Evolutionary conservation across 495 filamentous ascomycete species (phyloP), one percentile per base, ranked within the genome.

Genomic region (Amorphotheca resinae): DNA sequence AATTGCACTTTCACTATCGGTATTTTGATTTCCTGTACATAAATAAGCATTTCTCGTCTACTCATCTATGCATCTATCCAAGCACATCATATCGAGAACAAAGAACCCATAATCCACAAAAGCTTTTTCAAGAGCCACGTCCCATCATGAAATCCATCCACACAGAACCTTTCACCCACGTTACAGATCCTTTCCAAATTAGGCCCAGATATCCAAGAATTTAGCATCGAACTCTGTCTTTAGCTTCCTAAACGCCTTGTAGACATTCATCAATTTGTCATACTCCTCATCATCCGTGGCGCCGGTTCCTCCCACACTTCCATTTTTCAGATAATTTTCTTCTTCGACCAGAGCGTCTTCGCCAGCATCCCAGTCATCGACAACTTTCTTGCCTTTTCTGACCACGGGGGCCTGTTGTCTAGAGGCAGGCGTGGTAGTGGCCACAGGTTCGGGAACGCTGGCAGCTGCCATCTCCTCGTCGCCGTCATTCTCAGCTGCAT

Each of bases 151-250:
- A n/a, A n/a, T n/a, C n/a, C n/a, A n/a, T n/a, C n/a, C n/a, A n/a
- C n/a, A n/a, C n/a, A n/a, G n/a, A n/a, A n/a, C n/a, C n/a, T n/a
- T n/a, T n/a, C n/a, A n/a, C n/a, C n/a, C n/a, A n/a, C n/a, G n/a
- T n/a, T n/a, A n/a, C n/a, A n/a, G n/a, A n/a, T n/a, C n/a, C n/a
- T n/a, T n/a, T n/a, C n/a, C n/a, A n/a, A n/a, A n/a, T n/a, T 55
- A 69, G 40, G 66, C 65, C 56, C 57, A 76, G 28, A 78, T 82
- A 33, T 65, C 69, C 45, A 45, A 68, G 60, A 85, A 84, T 59
- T 80, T 83, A 22, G 58, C 58, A 50, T 84, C 71, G 55, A 86
- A 85, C 49, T 76, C 72, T 22, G 42, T 48, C 48, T 66, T 68
- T 48, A 86, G 54, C 59, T 62, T 57, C 35, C 52, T 57, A 48